phyloP scores from a whole-genome alignment of 2,329 filamentous ascomycete genomes.

The Magnaporthiopsis rhizophila region DNA sequence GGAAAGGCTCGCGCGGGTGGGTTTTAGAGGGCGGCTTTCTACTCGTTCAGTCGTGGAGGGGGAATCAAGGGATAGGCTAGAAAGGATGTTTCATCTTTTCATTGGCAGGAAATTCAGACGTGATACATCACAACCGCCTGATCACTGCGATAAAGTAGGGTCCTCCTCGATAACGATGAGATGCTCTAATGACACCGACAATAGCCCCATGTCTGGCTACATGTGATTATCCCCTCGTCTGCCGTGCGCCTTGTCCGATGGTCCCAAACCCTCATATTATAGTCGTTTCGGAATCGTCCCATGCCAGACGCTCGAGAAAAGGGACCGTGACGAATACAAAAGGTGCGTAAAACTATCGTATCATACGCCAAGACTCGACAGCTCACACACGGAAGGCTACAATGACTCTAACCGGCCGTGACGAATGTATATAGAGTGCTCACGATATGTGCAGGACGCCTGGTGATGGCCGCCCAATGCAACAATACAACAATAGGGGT shows the following conservation, averaged over 20 bases:
- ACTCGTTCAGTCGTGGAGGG: not conserved
- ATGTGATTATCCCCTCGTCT: not conserved
- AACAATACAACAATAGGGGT: not conserved
- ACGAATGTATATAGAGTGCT: not conserved
- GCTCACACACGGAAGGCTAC: not conserved
- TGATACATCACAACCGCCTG: too few relatives aligned
- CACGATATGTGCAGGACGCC: not conserved
- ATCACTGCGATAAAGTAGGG: too few relatives aligned
- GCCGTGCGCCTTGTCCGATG: not conserved
- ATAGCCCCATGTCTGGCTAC: not conserved
- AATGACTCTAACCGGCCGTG: not conserved
- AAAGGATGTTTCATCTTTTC: too few relatives aligned
- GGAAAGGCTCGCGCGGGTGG: not conserved
- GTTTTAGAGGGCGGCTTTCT: not conserved
- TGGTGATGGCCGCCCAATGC: not conserved
- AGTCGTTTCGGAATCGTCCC: not conserved
- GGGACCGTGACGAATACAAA: not conserved
- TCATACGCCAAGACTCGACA: not conserved
- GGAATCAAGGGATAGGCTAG: too few relatives aligned
- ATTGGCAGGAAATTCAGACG: too few relatives aligned
- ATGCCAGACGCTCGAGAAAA: not conserved
- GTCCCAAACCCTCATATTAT: not conserved
- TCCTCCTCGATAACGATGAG: not conserved
- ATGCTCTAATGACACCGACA: not conserved
- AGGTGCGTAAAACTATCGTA: not conserved